Base-by-base conservation (phyloP, 179 eudicot species). In the Amaranthus tricolor region DNA sequence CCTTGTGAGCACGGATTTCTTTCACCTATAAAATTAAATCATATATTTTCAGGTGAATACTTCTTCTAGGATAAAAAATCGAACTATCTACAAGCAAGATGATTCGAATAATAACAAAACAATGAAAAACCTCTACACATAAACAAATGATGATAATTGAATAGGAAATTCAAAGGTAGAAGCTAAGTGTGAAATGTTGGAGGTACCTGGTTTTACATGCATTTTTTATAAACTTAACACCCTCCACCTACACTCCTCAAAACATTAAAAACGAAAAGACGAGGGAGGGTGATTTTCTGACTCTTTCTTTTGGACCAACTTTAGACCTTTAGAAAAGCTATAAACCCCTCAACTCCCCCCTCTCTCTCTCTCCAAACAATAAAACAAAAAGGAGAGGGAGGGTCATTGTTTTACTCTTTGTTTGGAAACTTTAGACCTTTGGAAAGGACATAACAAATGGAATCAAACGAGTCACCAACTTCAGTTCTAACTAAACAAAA, bases 1-100 rank as follows among this genome's bases (percentile, higher is more conserved):
- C 95, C 69, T 87, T 81, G 78, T 93, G 99, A 73, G 85, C 85
- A 84, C 71, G 77, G 75, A 90, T 88, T 83, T 93, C 99, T 83
- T 87, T 95, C 7, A 95, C 88, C 97, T 95, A 89, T 73, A 67
- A 49, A 75, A 53, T 45, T 20, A 53, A 51, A 59, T 51, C 50
- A 77, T 52, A 54, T 24, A 24, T 24, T 58, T 60, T 55, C 9
- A 57, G 47, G 21, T n/a, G 1, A n/a, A 58, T 53, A 63, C 17
- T 8, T 48, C 54, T 16, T 31, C 68, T 6, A 4, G 44, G 48
- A 20, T 31, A 6, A 12, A 43, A 5, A 51, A 24, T 40, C n/a
- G 9, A 43, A 62, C 62, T 71, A 47, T 64, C 47, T 59, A 60
- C 53, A 44, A 43, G 55, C 1, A 21, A 45, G 57, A 12, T 19